phyloP scores from a whole-genome alignment of 2,329 filamentous ascomycete genomes.

The Cadophora sp. region DNA sequence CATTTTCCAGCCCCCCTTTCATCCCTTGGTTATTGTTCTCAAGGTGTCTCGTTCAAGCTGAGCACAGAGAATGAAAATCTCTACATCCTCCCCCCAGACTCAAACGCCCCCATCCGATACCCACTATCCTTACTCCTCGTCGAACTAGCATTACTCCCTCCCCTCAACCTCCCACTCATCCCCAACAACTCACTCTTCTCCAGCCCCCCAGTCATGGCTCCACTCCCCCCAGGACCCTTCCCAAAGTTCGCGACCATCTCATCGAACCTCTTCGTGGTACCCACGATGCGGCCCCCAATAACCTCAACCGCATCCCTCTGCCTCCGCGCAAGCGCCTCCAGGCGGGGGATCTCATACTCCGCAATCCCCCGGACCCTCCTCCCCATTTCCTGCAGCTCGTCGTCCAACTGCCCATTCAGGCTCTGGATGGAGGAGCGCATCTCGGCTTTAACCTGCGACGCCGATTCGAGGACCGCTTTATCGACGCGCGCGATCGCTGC shows the following conservation, averaged over 20 bases:
- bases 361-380: slow-evolving; percentile 33
- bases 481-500: slow-evolving; percentile 37
- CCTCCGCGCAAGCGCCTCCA: slow-evolving; percentile 27
- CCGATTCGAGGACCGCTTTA: slow-evolving; percentile 35
- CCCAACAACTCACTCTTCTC: slow-evolving; percentile 11
- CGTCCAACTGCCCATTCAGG: slow-evolving; percentile 30
- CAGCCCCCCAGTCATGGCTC: not conserved
- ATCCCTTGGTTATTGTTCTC: not conserved
- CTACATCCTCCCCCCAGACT: slow-evolving; percentile 12
- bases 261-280: slow-evolving; percentile 36
- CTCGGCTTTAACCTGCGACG: slow-evolving; percentile 34
- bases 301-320: slow-evolving; percentile 33
- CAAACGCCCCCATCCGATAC: slow-evolving; percentile 15
- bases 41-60: not conserved
- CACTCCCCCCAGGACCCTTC: not conserved
- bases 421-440: slow-evolving; percentile 28
- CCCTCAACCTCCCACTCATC: slow-evolving; percentile 23
- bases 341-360: slow-evolving; percentile 33
- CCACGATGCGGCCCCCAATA: slow-evolving; percentile 33
- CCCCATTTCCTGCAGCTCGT: slow-evolving; percentile 32
- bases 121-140: slow-evolving; percentile 27
- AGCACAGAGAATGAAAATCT: too few relatives aligned
- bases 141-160: slow-evolving; percentile 31
- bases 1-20: not conserved
- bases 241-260: slow-evolving; percentile 34